Percentiles rank a stretch among this genome's conserved stretches.
phyloP scores from a whole-genome alignment of 108 stramenopile species.

The Cyclostephanos tholiformis region DNA sequence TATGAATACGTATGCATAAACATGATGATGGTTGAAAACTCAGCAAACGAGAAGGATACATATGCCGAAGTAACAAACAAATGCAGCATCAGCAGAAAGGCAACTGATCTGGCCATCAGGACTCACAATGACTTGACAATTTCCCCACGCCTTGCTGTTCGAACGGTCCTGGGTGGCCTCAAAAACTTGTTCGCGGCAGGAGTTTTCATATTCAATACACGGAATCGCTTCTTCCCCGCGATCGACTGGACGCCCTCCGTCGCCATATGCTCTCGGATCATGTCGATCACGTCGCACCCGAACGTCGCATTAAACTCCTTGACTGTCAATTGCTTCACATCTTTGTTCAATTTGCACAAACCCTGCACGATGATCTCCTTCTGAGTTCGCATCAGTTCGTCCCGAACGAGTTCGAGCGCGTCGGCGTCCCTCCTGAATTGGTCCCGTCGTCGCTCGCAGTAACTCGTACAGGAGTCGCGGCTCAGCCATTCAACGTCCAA shows the following conservation, averaged over 20 bases:
- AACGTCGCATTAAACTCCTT: slow-evolving; percentile 67
- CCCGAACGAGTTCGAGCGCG: slow-evolving; percentile 22
- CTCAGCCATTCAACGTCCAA: slow-evolving; percentile 31
- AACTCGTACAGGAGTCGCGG: slow-evolving; percentile 22
- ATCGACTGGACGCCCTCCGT: slow-evolving; percentile 18
- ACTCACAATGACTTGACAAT: slow-evolving; percentile 47
- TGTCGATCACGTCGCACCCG: slow-evolving; percentile 59
- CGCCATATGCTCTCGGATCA: slow-evolving; percentile 42
- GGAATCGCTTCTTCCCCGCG: slow-evolving; percentile 15
- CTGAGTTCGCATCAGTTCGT: slow-evolving; percentile 26
- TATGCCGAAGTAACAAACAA: background rate
- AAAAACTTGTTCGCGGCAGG: slow-evolving; percentile 35
- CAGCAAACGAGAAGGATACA: slow-evolving; percentile 1
- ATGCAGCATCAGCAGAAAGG: background rate
- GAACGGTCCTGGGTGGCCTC: slow-evolving; percentile 29
- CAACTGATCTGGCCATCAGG: background rate
- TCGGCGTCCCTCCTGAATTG: slow-evolving; percentile 25
- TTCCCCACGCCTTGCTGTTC: slow-evolving; percentile 75
- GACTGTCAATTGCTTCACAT: slow-evolving; percentile 63
- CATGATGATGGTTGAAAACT: background rate
- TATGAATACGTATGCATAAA: slow-evolving; percentile 3
- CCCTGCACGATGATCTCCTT: slow-evolving; percentile 25
- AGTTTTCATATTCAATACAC: slow-evolving; percentile 50
- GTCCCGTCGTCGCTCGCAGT: slow-evolving; percentile 18
- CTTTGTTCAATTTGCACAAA: slow-evolving; percentile 53